Conservation (phyloP, 148 eudicot species). For the Nepenthes mirabilis region DNA sequence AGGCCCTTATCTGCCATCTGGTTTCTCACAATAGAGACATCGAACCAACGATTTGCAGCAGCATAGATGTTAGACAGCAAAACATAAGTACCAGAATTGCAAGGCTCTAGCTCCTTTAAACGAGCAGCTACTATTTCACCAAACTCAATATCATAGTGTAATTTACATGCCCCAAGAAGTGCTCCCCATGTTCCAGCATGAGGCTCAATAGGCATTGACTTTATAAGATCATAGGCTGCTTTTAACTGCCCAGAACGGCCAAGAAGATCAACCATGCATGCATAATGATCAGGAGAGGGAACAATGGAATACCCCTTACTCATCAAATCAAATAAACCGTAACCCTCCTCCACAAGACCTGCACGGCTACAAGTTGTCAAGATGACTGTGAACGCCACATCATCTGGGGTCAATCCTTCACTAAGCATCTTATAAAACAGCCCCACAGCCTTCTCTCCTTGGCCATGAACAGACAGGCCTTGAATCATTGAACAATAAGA, state of each 20-base stretch:
- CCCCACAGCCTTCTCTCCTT: conserved; percentile 35
- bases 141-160: conserved; percentile 36
- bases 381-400: conserved; percentile 54
- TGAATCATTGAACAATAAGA: conserved; percentile 73
- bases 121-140: conserved; percentile 36
- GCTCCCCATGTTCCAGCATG: conserved; percentile 72
- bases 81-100: conserved; percentile 41
- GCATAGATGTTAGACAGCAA: conserved; percentile 58
- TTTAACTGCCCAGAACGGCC: conserved; percentile 51
- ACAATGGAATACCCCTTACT: conserved; percentile 21
- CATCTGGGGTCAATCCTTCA: conserved; percentile 49
- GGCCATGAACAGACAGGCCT: conserved; percentile 51
- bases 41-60: conserved; percentile 50
- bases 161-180: conserved; percentile 63
- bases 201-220: conserved; percentile 37
- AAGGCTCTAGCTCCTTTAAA: conserved; percentile 49
- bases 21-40: conserved; percentile 36
- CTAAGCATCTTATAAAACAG: conserved; percentile 50
- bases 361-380: conserved; percentile 51
- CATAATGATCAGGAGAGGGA: conserved; percentile 60
- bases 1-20: conserved; percentile 40
- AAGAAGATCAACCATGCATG: conserved; percentile 62
- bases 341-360: conserved; percentile 53
- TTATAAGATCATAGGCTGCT: conserved; percentile 50
- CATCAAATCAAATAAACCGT: conserved; percentile 38